phyloP scores from a whole-genome alignment of 257 asterid species.

The Capsicum pubescens region DNA sequence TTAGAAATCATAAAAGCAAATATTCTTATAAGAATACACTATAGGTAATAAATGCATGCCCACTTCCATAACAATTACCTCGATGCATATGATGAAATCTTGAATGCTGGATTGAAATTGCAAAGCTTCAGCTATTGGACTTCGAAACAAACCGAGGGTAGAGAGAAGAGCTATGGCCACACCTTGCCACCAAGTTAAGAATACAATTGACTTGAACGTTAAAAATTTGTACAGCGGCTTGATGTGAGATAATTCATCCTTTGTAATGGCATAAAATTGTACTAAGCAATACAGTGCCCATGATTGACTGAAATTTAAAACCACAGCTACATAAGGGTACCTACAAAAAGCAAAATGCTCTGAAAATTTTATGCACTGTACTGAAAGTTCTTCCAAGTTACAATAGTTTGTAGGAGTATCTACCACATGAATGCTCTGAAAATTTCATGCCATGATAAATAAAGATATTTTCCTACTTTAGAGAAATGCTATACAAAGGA shows the following conservation, averaged over 20 bases:
- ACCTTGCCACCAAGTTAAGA: conserved; percentile 99
- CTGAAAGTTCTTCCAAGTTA: conserved; percentile 20
- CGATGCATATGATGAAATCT: conserved; percentile 93
- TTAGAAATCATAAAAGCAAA: conserved; percentile 3
- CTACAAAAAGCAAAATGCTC: conserved; percentile 46
- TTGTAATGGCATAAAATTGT: conserved; percentile 87
- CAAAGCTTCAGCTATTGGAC: conserved; percentile 87
- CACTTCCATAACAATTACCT: conserved; percentile 67
- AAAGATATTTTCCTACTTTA: conserved; percentile 13
- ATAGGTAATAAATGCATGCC: conserved; percentile 5
- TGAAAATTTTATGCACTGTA: neutral
- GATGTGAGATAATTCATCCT: conserved; percentile 89
- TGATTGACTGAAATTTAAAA: conserved; percentile 94
- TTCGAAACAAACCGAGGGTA: conserved; percentile 75
- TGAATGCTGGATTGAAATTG: conserved; percentile 88
- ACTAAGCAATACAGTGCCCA: conserved; percentile 99
- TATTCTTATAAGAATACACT: neutral
- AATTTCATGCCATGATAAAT: neutral
- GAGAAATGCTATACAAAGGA: neutral
- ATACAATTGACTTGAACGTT: conserved; percentile 96
- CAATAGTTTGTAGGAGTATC: conserved; percentile 20
- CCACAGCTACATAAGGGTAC: conserved; percentile 93
- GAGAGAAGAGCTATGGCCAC: conserved; percentile 85
- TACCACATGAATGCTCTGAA: conserved; percentile 9
- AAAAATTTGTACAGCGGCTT: conserved; percentile 90